phyloP scores from a whole-genome alignment of 2,329 filamentous ascomycete genomes.

The Cordyceps fumosorosea region DNA sequence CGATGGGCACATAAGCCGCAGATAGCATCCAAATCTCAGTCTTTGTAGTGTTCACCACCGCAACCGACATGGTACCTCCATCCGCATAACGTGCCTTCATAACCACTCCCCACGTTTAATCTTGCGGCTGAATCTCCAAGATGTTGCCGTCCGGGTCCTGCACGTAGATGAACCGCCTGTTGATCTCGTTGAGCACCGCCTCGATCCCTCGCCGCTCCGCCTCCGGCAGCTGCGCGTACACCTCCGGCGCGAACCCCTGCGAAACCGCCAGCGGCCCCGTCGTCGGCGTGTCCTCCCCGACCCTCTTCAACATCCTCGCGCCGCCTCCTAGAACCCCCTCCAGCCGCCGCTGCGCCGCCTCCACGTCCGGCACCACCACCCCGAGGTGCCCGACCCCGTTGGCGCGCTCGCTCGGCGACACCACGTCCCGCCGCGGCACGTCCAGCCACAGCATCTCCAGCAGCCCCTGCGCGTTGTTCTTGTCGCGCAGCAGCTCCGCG shows the following conservation, averaged over 20 bases:
- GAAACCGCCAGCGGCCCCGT: constrained; percentile 15
- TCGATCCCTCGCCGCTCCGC: constrained; percentile 12
- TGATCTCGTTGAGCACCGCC: constrained; percentile 13
- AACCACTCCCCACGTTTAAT: not conserved
- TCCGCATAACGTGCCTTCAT: no score
- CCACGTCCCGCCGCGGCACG: constrained; percentile 17
- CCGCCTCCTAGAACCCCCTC: constrained; percentile 14
- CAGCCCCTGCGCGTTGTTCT: constrained; percentile 28
- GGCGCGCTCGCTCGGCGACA: constrained; percentile 18
- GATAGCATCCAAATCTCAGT: no score
- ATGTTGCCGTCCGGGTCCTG: constrained; percentile 22
- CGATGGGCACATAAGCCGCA: no score
- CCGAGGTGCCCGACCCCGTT: constrained; percentile 30
- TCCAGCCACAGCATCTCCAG: constrained; percentile 26
- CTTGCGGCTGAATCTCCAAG: constrained; percentile 20
- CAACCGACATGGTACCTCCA: no score
- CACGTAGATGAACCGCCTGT: constrained; percentile 17
- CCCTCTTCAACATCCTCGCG: constrained; percentile 23
- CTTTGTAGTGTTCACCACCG: no score
- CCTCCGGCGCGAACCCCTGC: constrained; percentile 13
- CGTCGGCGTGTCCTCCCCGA: constrained; percentile 16
- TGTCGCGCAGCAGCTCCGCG: constrained; percentile 26
- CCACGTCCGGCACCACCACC: constrained; percentile 28
- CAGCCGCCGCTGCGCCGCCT: constrained; percentile 22
- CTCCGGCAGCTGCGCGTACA: constrained; percentile 12